Percentiles rank a stretch among this genome's conserved stretches.
Evolutionary conservation across 768 basidiomycete species (phyloP).

Genomic region (Suillus luteus): DNA sequence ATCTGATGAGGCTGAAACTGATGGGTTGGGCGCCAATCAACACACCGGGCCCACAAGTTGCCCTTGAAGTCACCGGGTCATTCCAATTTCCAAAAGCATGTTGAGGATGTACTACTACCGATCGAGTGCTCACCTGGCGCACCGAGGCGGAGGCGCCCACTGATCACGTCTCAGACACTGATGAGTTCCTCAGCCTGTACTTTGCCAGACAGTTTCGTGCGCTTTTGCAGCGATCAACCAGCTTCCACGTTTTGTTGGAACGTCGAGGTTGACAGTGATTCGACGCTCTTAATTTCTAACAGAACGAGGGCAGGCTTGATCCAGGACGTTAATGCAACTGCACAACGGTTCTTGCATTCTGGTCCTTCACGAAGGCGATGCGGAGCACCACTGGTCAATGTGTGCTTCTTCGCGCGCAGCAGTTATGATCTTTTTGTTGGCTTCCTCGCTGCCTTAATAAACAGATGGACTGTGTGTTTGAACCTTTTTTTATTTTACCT

Average conservation of each 20-base stretch:
- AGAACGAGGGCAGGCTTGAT: neutral
- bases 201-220: neutral
- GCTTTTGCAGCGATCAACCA: neutral
- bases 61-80: too few species aligned
- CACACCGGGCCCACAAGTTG: too few species aligned
- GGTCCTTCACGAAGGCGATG: neutral
- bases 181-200: neutral
- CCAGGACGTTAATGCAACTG: neutral
- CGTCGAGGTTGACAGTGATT: neutral
- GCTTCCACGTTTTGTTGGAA: conserved; percentile 3
- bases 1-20: too few species aligned
- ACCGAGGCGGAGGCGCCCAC: too few species aligned
- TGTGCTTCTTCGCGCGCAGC: neutral
- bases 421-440: neutral
- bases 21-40: too few species aligned
- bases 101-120: too few species aligned
- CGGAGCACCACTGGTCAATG: neutral
- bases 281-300: neutral
- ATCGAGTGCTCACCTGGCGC: too few species aligned
- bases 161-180: neutral
- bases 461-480: neutral
- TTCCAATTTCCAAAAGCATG: too few species aligned
- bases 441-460: neutral
- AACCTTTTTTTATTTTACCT: neutral
- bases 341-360: neutral